phyloP scores from a whole-genome alignment of 2,329 filamentous ascomycete genomes.

The Cladosporium cucumerinum region DNA sequence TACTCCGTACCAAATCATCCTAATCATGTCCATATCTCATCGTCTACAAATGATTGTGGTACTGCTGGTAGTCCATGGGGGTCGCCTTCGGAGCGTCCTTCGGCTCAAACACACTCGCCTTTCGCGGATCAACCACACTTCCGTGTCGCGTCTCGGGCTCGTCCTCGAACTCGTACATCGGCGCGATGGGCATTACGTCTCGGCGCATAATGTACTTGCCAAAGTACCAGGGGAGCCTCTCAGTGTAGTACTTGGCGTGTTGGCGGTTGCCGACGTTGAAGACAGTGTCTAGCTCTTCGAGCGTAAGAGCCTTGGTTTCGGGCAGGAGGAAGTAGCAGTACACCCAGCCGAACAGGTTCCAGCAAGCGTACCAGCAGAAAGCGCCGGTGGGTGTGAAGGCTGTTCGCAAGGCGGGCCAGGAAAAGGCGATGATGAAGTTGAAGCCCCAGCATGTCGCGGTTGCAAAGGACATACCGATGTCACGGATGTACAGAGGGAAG shows the following conservation, averaged over 20 bases:
- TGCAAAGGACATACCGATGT: conserved; percentile 40
- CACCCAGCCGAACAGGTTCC: conserved; percentile 34
- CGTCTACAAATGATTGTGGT: not conserved
- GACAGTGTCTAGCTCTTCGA: conserved; percentile 62
- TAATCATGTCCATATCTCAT: not conserved
- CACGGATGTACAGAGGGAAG: conserved; percentile 43
- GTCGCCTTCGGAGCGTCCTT: not conserved
- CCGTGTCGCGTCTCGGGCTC: conserved; percentile 13
- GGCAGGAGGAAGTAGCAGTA: conserved; percentile 23
- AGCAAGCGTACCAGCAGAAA: conserved; percentile 55
- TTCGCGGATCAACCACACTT: conserved; percentile 5
- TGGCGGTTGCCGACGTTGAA: conserved; percentile 27
- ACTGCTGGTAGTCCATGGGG: not conserved
- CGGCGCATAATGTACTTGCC: conserved; percentile 23
- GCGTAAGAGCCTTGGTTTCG: conserved; percentile 51
- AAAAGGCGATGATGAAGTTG: conserved; percentile 30
- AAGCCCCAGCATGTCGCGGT: conserved; percentile 55
- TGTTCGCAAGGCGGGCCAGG: conserved; percentile 49
- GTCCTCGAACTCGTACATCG: conserved; percentile 23
- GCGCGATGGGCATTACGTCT: conserved; percentile 23
- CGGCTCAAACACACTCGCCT: conserved; percentile 1
- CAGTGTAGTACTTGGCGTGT: conserved; percentile 26
- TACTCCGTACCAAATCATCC: not conserved
- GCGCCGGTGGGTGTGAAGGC: conserved; percentile 51
- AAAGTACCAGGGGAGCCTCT: conserved; percentile 28